phyloP scores from a whole-genome alignment of 2,329 filamentous ascomycete genomes.

The Pseudocercospora fuligena region DNA sequence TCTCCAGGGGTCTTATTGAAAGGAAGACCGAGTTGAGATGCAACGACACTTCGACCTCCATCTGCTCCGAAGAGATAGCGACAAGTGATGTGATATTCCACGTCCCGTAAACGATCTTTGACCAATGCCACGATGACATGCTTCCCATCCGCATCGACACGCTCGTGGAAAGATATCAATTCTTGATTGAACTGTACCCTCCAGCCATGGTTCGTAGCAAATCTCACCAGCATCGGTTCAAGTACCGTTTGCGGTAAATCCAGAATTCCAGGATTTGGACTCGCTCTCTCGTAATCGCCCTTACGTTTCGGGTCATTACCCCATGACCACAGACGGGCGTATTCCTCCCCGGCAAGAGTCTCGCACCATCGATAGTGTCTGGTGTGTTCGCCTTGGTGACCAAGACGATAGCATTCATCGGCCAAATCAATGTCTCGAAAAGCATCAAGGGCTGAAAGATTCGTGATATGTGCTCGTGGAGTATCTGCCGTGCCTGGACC shows the following conservation, averaged over 20 bases:
- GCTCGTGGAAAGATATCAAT: constrained; percentile 27
- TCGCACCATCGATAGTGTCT: too few relatives aligned
- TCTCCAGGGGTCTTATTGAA: too few relatives aligned
- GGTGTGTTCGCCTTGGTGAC: too few relatives aligned
- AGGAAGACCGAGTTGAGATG: constrained; percentile 44
- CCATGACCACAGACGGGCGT: constrained; percentile 44
- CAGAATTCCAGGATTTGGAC: constrained; percentile 39
- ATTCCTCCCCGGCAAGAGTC: constrained; percentile 46
- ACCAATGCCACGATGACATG: constrained; percentile 40
- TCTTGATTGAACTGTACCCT: too few relatives aligned
- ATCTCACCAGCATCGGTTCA: constrained; percentile 43
- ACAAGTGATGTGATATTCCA: constrained; percentile 49
- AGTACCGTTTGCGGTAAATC: constrained; percentile 45
- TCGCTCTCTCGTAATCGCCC: constrained; percentile 44
- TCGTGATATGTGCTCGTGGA: too few relatives aligned
- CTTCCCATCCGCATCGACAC: constrained; percentile 20
- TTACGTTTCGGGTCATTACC: constrained; percentile 42
- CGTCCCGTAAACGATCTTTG: constrained; percentile 42
- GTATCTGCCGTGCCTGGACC: too few relatives aligned
- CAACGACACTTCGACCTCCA: constrained; percentile 50
- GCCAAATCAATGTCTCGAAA: too few relatives aligned
- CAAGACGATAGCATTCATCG: too few relatives aligned
- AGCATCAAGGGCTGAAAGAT: too few relatives aligned
- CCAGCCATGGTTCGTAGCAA: too few relatives aligned
- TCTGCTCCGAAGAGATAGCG: constrained; percentile 61